Percentiles rank a stretch among this genome's conserved stretches.
These are phyloP conservation scores for Cytospora piceicola DNA, from an alignment of 2,329 filamentous ascomycete genomes.

Conservation along the genomic window DNA sequence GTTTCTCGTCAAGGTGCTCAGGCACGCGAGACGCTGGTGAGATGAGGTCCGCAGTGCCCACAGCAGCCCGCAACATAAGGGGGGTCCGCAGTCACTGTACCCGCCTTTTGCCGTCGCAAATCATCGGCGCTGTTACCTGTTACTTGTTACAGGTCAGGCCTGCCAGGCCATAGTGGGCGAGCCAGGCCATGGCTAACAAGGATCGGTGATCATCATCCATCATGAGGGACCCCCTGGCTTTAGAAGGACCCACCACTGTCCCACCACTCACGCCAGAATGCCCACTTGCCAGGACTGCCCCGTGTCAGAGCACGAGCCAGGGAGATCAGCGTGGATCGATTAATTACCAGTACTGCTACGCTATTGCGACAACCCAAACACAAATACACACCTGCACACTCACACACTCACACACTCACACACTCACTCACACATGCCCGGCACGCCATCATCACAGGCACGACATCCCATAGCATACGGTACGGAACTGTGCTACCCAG, in stretches of 20 bases:
- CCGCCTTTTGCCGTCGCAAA: slow-evolving; percentile 3
- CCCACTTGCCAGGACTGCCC: background rate
- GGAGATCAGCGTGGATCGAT: slow-evolving; percentile 3
- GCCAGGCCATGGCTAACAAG: background rate
- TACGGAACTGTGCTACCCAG: background rate
- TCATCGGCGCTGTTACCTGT: background rate
- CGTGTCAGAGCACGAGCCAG: slow-evolving; percentile 4
- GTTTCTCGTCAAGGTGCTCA: background rate
- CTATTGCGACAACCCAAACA: background rate
- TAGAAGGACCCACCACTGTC: background rate
- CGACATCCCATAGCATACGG: background rate
- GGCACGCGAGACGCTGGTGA: background rate
- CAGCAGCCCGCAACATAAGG: background rate
- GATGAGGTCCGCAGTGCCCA: slow-evolving; percentile 2
- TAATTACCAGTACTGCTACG: background rate
- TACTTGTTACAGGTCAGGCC: background rate
- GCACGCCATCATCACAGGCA: background rate
- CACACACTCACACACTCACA: background rate
- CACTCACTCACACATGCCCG: background rate
- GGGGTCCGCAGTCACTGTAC: background rate
- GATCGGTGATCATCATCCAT: background rate
- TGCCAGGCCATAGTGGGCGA: background rate
- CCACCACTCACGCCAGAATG: background rate
- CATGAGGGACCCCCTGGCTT: background rate
- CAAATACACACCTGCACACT: background rate